Percentiles rank a stretch among this genome's conserved stretches.
phyloP scores from a whole-genome alignment of 345 rosid genomes.

The Turritis glabra region DNA sequence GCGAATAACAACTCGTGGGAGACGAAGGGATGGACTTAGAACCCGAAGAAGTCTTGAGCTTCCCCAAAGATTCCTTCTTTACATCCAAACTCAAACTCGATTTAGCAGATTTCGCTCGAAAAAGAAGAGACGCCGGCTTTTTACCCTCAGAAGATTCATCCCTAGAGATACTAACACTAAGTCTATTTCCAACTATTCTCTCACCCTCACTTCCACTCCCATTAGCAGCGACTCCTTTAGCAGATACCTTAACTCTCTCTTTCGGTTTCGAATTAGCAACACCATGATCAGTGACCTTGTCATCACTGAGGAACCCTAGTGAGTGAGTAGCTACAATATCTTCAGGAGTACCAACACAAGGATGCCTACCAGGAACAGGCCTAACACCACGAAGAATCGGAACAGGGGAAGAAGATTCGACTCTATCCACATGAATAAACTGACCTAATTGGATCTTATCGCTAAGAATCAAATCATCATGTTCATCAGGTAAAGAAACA shows the following conservation, averaged over 20 bases:
- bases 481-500: conserved; percentile 92
- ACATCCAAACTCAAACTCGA: conserved; percentile 51
- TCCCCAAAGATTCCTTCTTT: conserved; percentile 58
- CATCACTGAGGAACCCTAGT: conserved; percentile 64
- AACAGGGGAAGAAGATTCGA: conserved; percentile 89
- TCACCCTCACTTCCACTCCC: conserved; percentile 49
- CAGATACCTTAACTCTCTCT: conserved; percentile 49
- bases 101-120: conserved; percentile 62
- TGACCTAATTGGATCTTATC: conserved; percentile 97
- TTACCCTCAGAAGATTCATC: conserved; percentile 53
- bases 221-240: conserved; percentile 36
- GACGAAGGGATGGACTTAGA: conserved; percentile 85
- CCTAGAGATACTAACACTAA: conserved; percentile 49
- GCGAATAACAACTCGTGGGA: conserved; percentile 82
- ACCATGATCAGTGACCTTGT: conserved; percentile 36
- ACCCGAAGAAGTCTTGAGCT: conserved; percentile 53
- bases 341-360: conserved; percentile 94
- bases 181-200: conserved; percentile 46
- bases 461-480: conserved; percentile 89
- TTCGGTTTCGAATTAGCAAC: conserved; percentile 39
- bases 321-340: conserved; percentile 89
- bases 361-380: conserved; percentile 95
- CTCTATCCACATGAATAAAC: conserved; percentile 91
- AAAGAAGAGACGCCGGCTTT: conserved; percentile 29
- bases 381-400: conserved; percentile 91